A percentile compares a stretch with the other conserved stretches of the same genome.
phyloP scores from a whole-genome alignment of 495 filamentous ascomycete species.

The Niebla homalea region DNA sequence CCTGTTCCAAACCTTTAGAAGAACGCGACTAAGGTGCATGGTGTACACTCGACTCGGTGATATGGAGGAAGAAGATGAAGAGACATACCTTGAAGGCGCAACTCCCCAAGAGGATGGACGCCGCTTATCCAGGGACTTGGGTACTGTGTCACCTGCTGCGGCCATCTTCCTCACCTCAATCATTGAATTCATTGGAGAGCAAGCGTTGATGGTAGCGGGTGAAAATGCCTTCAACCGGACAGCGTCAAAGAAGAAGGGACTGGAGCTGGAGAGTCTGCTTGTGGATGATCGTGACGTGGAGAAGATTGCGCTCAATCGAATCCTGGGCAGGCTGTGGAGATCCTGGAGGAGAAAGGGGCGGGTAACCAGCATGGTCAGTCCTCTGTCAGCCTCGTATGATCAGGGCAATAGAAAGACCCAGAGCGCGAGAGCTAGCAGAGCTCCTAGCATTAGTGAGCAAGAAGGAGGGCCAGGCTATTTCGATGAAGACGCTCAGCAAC shows the following conservation, averaged over 20 bases:
- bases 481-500: conserved; percentile 5
- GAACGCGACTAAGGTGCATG: conserved; percentile 87
- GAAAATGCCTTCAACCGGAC: conserved; percentile 72
- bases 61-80: conserved; percentile 95
- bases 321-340: conserved; percentile 81
- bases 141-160: conserved; percentile 76
- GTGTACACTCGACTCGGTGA: conserved; percentile 94
- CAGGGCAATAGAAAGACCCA: conserved; percentile 4
- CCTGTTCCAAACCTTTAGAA: conserved; percentile 76
- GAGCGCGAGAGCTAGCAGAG: conserved; percentile 12
- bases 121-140: conserved; percentile 43
- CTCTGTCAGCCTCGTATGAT: conserved; percentile 9
- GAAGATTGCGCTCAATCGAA: conserved; percentile 76
- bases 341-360: conserved; percentile 80
- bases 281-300: conserved; percentile 91
- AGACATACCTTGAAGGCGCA: conserved; percentile 64
- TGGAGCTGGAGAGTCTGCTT: neutral
- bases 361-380: conserved; percentile 18
- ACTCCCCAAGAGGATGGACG: conserved; percentile 41
- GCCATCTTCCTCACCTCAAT: conserved; percentile 94
- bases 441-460: conserved; percentile 14
- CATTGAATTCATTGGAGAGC: conserved; percentile 87
- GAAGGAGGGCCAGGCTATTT: conserved; percentile 1
- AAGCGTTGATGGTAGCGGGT: conserved; percentile 73
- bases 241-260: conserved; percentile 29